Percentiles rank a stretch among this genome's conserved stretches.
Evolutionary conservation across 768 basidiomycete genomes (phyloP).

Genomic region (Gloeophyllum trabeum): DNA sequence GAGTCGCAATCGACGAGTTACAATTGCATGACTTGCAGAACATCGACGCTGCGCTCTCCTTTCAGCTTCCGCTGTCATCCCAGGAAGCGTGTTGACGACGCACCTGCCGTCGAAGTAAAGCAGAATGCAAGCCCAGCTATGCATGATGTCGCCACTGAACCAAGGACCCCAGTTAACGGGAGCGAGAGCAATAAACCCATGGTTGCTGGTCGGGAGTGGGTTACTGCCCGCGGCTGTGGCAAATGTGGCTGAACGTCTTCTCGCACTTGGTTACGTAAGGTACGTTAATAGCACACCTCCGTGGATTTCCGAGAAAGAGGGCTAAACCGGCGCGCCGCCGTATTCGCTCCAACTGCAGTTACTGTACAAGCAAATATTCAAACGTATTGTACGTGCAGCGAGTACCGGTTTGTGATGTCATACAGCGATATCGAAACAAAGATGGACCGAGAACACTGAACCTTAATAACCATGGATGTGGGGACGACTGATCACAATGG

Average conservation of each 20-base stretch:
- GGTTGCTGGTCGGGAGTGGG: too few species aligned
- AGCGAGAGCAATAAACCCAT: conserved; percentile 74
- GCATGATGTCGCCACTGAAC: conserved; percentile 73
- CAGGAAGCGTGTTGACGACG: conserved; percentile 9
- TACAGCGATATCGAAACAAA: too few species aligned
- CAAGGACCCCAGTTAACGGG: conserved; percentile 56
- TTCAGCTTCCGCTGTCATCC: background rate
- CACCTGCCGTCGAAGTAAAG: conserved; percentile 79
- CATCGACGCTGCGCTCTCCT: conserved; percentile 64
- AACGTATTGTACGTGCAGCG: too few species aligned
- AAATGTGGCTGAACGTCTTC: background rate
- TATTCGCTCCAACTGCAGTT: background rate
- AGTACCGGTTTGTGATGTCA: too few species aligned
- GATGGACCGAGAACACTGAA: too few species aligned
- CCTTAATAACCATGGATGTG: too few species aligned
- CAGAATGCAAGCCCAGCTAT: conserved; percentile 77
- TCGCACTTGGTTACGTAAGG: too few species aligned
- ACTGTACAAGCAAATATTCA: background rate
- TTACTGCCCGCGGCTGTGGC: too few species aligned
- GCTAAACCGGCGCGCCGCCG: background rate
- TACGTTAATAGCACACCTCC: background rate
- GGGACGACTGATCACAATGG: too few species aligned
- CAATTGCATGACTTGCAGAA: conserved; percentile 99
- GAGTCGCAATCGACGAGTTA: conserved; percentile 95
- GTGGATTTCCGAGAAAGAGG: background rate